A percentile compares a stretch with the other conserved stretches of the same genome.
phyloP scores from a whole-genome alignment of 2,329 filamentous ascomycete genomes.

The Penicillium occitanis region DNA sequence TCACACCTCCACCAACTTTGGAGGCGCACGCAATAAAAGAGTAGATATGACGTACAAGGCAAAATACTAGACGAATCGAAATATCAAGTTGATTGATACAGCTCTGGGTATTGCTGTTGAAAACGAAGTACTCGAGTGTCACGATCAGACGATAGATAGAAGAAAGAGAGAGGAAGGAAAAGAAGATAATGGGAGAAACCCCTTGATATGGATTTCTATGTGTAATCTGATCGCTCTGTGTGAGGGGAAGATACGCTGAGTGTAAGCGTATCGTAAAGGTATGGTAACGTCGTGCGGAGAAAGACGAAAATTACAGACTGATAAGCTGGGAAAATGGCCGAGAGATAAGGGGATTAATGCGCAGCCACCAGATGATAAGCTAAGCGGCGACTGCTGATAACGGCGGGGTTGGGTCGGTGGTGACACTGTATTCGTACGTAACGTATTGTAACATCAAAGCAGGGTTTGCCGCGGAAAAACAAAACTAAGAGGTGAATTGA shows the following conservation, averaged over 20 bases:
- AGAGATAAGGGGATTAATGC: neutral
- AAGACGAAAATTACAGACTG: neutral
- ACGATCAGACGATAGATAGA: neutral
- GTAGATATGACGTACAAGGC: constrained; percentile 4
- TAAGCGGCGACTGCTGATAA: neutral
- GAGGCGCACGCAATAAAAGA: neutral
- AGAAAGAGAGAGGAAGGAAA: neutral
- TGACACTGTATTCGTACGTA: neutral
- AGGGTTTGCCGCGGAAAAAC: neutral
- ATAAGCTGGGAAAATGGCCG: neutral
- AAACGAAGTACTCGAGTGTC: neutral
- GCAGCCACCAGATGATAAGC: neutral
- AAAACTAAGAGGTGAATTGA: neutral
- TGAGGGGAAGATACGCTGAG: neutral
- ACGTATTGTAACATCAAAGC: neutral
- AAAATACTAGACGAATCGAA: neutral
- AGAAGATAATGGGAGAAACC: neutral
- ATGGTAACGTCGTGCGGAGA: constrained; percentile 1
- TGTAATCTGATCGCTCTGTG: constrained; percentile 1
- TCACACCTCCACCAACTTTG: too few relatives aligned
- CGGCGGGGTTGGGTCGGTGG: neutral
- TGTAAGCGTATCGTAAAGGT: neutral
- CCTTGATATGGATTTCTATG: constrained; percentile 10
- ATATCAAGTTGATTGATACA: constrained; percentile 10
- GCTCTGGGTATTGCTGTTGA: neutral